A percentile compares a stretch with the other conserved stretches of the same genome.
Evolutionary conservation across 106 monocot genomes (phyloP).

Genomic region (Triglochin maritima): DNA sequence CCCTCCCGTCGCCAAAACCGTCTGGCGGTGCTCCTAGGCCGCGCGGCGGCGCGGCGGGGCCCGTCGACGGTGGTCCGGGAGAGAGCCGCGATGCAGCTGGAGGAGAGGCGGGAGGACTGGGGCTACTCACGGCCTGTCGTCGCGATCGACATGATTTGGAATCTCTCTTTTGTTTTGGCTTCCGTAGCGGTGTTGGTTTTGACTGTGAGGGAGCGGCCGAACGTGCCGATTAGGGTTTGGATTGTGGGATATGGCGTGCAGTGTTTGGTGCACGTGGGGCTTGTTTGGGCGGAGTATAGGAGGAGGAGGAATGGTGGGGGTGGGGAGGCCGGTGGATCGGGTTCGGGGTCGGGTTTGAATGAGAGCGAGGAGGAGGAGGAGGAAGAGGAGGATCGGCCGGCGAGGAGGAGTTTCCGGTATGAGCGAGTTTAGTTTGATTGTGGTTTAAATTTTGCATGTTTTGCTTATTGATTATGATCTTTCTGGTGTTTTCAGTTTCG

Average conservation of each 20-base stretch:
- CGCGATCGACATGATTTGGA: constrained; percentile 78
- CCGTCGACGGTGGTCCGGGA: constrained; percentile 50
- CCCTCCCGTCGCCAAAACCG: constrained; percentile 12
- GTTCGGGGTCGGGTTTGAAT: constrained; percentile 1
- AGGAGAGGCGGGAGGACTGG: constrained; percentile 78
- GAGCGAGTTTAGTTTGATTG: constrained; percentile 13
- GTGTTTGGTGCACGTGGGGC: constrained; percentile 58
- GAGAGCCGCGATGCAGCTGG: constrained; percentile 67
- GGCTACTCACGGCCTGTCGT: constrained; percentile 68
- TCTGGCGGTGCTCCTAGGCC: constrained; percentile 32
- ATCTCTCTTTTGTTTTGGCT: constrained; percentile 48
- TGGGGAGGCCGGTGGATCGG: constrained; percentile 4
- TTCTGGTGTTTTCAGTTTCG: background rate
- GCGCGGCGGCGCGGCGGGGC: constrained; percentile 43
- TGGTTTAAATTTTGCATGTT: background rate
- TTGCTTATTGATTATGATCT: background rate
- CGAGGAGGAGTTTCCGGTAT: constrained; percentile 5
- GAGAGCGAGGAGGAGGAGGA: constrained; percentile 37
- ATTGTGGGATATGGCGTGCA: constrained; percentile 55
- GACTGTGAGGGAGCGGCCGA: constrained; percentile 37
- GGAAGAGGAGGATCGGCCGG: constrained; percentile 14
- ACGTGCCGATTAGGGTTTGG: constrained; percentile 57
- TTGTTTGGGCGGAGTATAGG: constrained; percentile 70
- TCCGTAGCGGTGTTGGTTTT: constrained; percentile 30
- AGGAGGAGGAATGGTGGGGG: constrained; percentile 14